A percentile compares a stretch with the other conserved stretches of the same genome.
Evolutionary conservation across 805 yeast genomes (phyloP).

Genomic region (Ogataea zsoltii): DNA sequence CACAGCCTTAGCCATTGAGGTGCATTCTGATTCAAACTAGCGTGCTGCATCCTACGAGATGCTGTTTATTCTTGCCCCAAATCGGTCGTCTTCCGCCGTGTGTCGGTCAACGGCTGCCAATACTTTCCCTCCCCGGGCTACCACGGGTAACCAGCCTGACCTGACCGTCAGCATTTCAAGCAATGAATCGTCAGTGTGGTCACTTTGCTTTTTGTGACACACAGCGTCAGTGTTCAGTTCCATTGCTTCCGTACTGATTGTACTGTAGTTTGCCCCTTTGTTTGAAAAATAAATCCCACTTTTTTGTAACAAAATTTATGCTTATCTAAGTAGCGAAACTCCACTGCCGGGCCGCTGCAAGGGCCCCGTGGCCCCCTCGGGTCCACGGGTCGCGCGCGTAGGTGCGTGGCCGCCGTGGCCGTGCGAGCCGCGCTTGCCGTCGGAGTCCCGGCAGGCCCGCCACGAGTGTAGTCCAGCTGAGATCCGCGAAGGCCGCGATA

Average conservation of each 20-base stretch:
- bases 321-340: constrained; percentile 4
- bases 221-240: neutral
- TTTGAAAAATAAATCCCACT: neutral
- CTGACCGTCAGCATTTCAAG: neutral
- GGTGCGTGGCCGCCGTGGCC: no score
- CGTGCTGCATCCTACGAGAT: neutral
- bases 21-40: neutral
- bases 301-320: neutral
- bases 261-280: neutral
- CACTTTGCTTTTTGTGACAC: no score
- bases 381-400: neutral
- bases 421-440: no score
- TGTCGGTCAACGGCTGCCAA: neutral
- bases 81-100: constrained; percentile 2
- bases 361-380: neutral
- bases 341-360: neutral
- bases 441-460: no score
- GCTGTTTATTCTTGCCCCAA: constrained; percentile 5
- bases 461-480: no score
- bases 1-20: neutral
- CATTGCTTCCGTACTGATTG: constrained; percentile 3
- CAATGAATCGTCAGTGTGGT: no score
- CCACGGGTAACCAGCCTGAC: neutral
- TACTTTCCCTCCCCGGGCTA: neutral
- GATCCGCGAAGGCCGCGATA: neutral